Base-by-base conservation (phyloP, 2,329 filamentous ascomycete genomes). In the Penicillium sp. region DNA sequence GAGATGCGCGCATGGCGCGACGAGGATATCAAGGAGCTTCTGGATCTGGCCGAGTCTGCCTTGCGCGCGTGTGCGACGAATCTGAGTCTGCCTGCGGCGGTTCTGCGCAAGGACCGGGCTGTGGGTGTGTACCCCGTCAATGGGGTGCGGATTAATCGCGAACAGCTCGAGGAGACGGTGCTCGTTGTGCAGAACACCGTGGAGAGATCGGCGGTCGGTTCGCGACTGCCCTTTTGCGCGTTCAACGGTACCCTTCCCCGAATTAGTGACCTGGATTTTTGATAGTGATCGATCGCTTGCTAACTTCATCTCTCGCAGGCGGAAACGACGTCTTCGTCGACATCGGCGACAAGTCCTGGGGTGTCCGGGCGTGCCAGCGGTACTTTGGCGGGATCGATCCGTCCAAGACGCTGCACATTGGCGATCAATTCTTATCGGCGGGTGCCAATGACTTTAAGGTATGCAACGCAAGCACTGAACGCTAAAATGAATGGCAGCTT, bases 261-360 rank as follows among this genome's bases (percentile, higher is more conserved):
- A 12, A 37, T 15, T 15, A 25, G 56, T 8, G 34, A 5, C 4
- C 17, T 22, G 34, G 12, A 41, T 41, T 11, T 11, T 5, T n/a
- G 1, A 41, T 8, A 5, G 5, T 43, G 15, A 25, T 12, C 20
- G 15, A 25, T 12, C 20, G n/a, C 38, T 7, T 5, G n/a, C 31
- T 55, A 37, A 61, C 48, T 39, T 22, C 2, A 5, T 35, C 12
- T 2, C 37, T 41, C 17, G 12, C 47, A 84, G 82, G 94, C 55
- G 95, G 95, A 11, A 94, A 95, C 63, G 95, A 99, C 75, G 92
- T 98, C 43, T 99, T 99, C 77, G 93, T 99, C 55, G 95, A 99
- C 75, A 97, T 99, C 71, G 95, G 95, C 57, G 95, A 99, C 79
- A 99, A 99, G 79, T 92, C 89, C 55, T 96, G 93, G 90, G 95